These are phyloP conservation scores for Theileria annulata DNA, from an alignment of 169 alveolate species.

Conservation along the genomic window DNA sequence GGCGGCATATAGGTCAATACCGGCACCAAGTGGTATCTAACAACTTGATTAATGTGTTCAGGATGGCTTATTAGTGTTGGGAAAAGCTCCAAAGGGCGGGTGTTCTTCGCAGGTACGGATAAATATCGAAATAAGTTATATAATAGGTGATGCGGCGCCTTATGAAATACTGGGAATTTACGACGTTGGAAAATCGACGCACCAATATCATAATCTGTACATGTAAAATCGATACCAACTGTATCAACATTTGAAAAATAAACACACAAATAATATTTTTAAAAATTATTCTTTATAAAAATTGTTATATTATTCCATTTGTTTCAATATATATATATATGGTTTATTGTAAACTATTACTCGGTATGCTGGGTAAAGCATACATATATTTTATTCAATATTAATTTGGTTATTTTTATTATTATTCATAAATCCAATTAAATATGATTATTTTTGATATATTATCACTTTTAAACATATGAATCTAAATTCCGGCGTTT, in stretches of 20 bases:
- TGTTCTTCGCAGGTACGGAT: constrained; percentile 31
- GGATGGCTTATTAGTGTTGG: constrained; percentile 34
- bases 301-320: neutral
- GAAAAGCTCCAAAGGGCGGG: constrained; percentile 16
- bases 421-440: neutral
- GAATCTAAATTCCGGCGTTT: constrained; percentile 17
- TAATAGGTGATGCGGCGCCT: constrained; percentile 36
- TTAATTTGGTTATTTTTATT: neutral
- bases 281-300: neutral
- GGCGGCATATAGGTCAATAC: constrained; percentile 31
- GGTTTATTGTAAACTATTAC: neutral
- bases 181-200: constrained; percentile 15
- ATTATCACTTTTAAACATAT: neutral
- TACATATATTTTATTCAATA: neutral
- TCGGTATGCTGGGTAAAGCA: neutral
- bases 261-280: neutral
- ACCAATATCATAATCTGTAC: constrained; percentile 27
- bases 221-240: neutral
- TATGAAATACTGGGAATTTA: constrained; percentile 28
- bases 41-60: neutral
- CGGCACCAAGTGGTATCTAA: constrained; percentile 53
- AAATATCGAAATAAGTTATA: neutral
- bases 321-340: neutral
- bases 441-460: neutral
- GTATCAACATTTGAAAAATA: neutral